A percentile compares a stretch with the other conserved stretches of the same genome.
phyloP scores from a whole-genome alignment of 352 stramenopile species.

The Phytophthora citrophthora region DNA sequence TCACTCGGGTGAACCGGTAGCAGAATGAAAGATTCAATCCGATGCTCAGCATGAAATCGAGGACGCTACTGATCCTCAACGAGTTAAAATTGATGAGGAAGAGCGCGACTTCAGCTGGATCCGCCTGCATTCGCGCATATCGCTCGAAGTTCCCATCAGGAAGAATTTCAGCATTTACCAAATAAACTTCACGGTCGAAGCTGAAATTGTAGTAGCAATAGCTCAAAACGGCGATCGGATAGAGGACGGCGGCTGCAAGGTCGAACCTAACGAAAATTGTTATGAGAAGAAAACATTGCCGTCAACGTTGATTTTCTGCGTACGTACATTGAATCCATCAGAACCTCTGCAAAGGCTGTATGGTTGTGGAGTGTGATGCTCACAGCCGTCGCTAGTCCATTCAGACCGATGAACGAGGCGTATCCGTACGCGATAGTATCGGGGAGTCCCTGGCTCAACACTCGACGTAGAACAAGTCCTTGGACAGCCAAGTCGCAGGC shows the following conservation, averaged over 20 bases:
- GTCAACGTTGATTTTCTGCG: not conserved
- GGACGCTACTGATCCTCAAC: conserved; percentile 28
- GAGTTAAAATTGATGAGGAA: conserved; percentile 44
- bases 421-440: conserved; percentile 21
- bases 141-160: conserved; percentile 39
- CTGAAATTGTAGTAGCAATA: conserved; percentile 35
- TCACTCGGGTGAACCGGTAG: conserved; percentile 37
- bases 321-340: conserved; percentile 39
- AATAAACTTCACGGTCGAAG: conserved; percentile 34
- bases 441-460: conserved; percentile 30
- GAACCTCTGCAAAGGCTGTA: conserved; percentile 37
- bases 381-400: conserved; percentile 20
- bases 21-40: conserved; percentile 44
- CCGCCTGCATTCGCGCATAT: conserved; percentile 25
- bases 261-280: conserved; percentile 33
- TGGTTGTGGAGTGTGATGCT: conserved; percentile 18
- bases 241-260: conserved; percentile 34
- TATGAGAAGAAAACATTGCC: not conserved
- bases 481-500: conserved; percentile 28
- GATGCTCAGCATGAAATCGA: conserved; percentile 42
- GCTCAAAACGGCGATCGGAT: conserved; percentile 26
- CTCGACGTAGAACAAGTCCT: conserved; percentile 21
- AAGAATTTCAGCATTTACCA: conserved; percentile 29
- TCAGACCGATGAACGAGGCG: conserved; percentile 25
- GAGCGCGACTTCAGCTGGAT: conserved; percentile 34